Conservation (phyloP, 2,329 filamentous ascomycete species). For the Arthrocladium fulminans region DNA sequence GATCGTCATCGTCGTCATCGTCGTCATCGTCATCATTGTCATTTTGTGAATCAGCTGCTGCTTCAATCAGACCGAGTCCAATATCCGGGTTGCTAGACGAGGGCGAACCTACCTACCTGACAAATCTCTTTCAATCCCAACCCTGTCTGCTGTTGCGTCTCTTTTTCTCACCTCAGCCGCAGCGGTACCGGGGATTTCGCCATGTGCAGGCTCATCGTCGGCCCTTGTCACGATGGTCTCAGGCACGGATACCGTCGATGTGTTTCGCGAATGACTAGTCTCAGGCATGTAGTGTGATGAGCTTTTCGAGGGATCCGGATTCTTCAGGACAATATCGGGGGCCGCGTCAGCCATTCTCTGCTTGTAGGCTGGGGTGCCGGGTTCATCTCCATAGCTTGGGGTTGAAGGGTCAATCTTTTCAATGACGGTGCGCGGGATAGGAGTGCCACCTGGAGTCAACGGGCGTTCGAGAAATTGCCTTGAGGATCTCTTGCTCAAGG, state of each 20-base stretch:
- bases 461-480: constrained; percentile 33
- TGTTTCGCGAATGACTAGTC: constrained; percentile 1
- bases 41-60: constrained; percentile 12
- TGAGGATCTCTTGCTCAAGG: constrained; percentile 34
- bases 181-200: constrained; percentile 27
- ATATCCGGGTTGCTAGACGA: background rate
- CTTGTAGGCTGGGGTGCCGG: constrained; percentile 51
- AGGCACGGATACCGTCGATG: constrained; percentile 26
- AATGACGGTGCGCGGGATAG: constrained; percentile 52
- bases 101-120: constrained; percentile 47
- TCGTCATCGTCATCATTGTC: constrained; percentile 36
- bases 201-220: constrained; percentile 31
- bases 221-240: constrained; percentile 38
- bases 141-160: constrained; percentile 36
- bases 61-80: background rate
- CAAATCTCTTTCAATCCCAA: constrained; percentile 36
- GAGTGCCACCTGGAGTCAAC: constrained; percentile 42
- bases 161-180: constrained; percentile 34
- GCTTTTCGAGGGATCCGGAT: constrained; percentile 21
- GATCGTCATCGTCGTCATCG: constrained; percentile 33
- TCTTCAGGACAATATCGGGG: constrained; percentile 49
- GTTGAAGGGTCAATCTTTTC: constrained; percentile 51
- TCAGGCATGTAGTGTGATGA: constrained; percentile 8
- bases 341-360: constrained; percentile 49
- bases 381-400: constrained; percentile 53